Base-by-base conservation (phyloP, 2,329 filamentous ascomycete genomes). In the Xylariales sp. region DNA sequence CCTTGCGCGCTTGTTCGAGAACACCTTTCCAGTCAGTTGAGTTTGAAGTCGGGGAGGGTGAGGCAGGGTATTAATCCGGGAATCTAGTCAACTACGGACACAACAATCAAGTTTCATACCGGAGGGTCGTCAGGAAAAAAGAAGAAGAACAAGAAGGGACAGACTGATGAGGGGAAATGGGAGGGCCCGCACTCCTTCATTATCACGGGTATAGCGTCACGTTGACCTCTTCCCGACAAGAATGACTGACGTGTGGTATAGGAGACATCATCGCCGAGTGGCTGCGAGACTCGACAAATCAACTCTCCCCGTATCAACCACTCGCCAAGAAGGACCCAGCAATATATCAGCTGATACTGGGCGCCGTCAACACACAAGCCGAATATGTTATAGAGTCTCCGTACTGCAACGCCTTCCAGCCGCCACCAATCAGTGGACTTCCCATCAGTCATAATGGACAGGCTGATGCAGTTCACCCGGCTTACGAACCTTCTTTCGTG, bases 351-450 rank as follows among this genome's bases (percentile, higher is more conserved):
- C 70, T 98, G 40, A 88, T 98, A 19, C 70, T 94, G 1, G 93
- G 93, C 16, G 91, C 91, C 31, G 95, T 97, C 66, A 95, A 95
- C 61, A 97, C 93, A 0, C 93, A 98, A 65, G 78, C 87, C 12
- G 91, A 97, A 62, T 97, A 89, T 57, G 87, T 98, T 31, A 95
- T 97, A 47, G 80, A 88, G 55, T 89, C 86, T 1, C 93, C 93
- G 0, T 98, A 97, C 68, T 98, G 93, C 74, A 97, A 98, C 62
- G 93, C 93, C 14, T 98, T 97, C 64, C 93, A 98, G 61, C 91
- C 93, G 4, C 93, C 93, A 1, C 84, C 87, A 3, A 87, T 89
- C 5, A 90, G 88, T 49, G 79, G 84, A 12, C 72, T 97, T 1
- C 66, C 73, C 3, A 70, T 84, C 5, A 83, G 82, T 12, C 75